Evolutionary conservation across 768 basidiomycete genomes (phyloP), one percentile per base, ranked within the genome.

Genomic region (Boletellus ananas): DNA sequence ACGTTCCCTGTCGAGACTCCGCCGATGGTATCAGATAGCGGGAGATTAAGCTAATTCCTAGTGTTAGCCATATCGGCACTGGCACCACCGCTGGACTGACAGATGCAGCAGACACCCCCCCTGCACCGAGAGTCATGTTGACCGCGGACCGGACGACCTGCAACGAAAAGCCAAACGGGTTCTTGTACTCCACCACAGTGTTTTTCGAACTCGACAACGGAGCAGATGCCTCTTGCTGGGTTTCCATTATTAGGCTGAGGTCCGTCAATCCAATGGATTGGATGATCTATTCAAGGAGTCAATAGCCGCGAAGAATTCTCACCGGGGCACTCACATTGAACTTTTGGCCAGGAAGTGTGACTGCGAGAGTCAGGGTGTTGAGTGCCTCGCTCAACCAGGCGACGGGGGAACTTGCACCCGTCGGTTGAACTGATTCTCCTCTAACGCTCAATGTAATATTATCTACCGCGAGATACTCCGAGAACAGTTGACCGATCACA

Each of bases 81-180:
- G 21, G 9, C 18, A 43, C 31, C 16, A 25, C 20, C 43, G 39
- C 33, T 21, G 18, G 13, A 50, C 72, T 48, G 61, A 85, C 83
- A 64, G 75, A 65, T 25, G 84, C 84, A 34, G 79, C 72, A 49
- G 80, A 68, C 23, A 70, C 61, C 5, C 82, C 81, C 18, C 70
- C 70, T 6, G 67, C 67, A 16, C 67, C 70, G 40, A 89, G 65
- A 41, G 72, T 72, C 54, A 88, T 77, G 20, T 76, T 74, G 58
- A 86, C 74, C 1, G 75, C 73, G 2, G 80, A 70, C 54, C 78
- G 72, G 11, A 81, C 63, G 20, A 85, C 82, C 58, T 87, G 84
- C 46, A 88, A 62, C 11, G 81, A 79, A 68, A 89, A 89, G 4
- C 86, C 86, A 61, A 88, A 88, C 1, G 87, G 86, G 65, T 87